Base-by-base conservation (phyloP, 2,329 filamentous ascomycete species). In the Colletotrichum abscissum region DNA sequence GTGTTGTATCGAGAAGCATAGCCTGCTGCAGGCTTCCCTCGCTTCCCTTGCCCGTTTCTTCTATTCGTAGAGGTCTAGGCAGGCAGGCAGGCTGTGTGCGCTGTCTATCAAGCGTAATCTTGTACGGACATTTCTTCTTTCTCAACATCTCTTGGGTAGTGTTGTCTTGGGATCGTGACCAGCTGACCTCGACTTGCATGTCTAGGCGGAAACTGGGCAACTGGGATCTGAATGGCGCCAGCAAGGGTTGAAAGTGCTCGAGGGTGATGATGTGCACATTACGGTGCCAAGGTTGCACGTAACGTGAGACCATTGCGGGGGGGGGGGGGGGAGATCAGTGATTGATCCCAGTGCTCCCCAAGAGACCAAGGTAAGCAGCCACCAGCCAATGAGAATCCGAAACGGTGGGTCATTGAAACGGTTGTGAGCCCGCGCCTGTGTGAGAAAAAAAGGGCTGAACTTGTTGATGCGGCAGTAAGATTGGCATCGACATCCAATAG, bases 101-200 rank as follows among this genome's bases (percentile, higher is more conserved):
- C 42, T 49, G 42, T n/a, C 19, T 49, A 46, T 19, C 5, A 49
- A 9, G 6, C 16, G 19, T 9, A n/a, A 0, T 19, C 0, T 2
- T 16, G 24, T 16, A 24, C 22, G 19, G 38, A 28, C 7, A 8
- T 46, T 38, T 30, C 54, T 58, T 66, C 11, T 7, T 67, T 33
- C 38, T 35, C 57, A n/a, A 8, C 38, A 28, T 46, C 42, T 49
- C 5, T 6, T 49, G 28, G 28, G 42, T 30, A 24, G 59, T 66
- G 33, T 33, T 67, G 54, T 49, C 65, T n/a, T n/a, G 38, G 33
- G 26, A 19, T 52, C 46, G 59, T 35, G 65, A 59, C 30, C 59
- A 72, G 69, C 69, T 72, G 69, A 72, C 69, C 65, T 54, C 54
- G 59, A 64, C 54, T 60, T 69, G 69, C 69, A 72, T 52, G 65